A percentile compares a stretch with the other conserved stretches of the same genome.
phyloP scores from a whole-genome alignment of 495 filamentous ascomycete species.

The Aspergillus incahuasiensis region DNA sequence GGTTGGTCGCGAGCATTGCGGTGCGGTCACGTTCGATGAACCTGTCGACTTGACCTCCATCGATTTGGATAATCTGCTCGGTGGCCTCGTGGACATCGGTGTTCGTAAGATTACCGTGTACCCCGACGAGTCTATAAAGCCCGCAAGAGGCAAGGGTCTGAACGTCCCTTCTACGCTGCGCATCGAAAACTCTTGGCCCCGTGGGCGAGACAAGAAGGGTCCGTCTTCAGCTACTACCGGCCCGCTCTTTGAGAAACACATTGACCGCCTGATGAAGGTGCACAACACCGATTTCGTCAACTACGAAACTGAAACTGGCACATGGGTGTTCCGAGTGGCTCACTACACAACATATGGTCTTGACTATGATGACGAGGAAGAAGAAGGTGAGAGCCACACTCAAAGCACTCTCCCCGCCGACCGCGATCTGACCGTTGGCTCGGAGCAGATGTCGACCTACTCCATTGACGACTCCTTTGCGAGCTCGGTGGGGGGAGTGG shows the following conservation, averaged over 20 bases:
- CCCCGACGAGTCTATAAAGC: conserved; percentile 67
- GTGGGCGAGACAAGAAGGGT: conserved; percentile 55
- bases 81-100: conserved; percentile 65
- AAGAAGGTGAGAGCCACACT: conserved; percentile 48
- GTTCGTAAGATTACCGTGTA: conserved; percentile 83
- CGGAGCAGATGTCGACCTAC: conserved; percentile 44
- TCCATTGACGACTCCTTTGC: conserved; percentile 47
- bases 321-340: conserved; percentile 86
- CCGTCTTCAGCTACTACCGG: conserved; percentile 51
- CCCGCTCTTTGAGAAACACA: conserved; percentile 67
- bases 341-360: conserved; percentile 97
- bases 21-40: conserved; percentile 71
- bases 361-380: conserved; percentile 77
- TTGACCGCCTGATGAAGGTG: conserved; percentile 73
- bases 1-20: conserved; percentile 76
- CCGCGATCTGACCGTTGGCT: conserved; percentile 33
- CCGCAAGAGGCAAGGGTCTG: conserved; percentile 74
- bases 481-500: conserved; percentile 47
- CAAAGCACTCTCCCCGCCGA: conserved; percentile 45
- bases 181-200: conserved; percentile 87
- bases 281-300: conserved; percentile 71
- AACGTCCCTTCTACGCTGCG: conserved; percentile 84
- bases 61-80: conserved; percentile 66
- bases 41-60: conserved; percentile 74
- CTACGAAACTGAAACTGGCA: conserved; percentile 72